Evolutionary conservation across 129 eudicot species (phyloP), one percentile per base, ranked within the genome.

Genomic region (Flaveria bidentis): DNA sequence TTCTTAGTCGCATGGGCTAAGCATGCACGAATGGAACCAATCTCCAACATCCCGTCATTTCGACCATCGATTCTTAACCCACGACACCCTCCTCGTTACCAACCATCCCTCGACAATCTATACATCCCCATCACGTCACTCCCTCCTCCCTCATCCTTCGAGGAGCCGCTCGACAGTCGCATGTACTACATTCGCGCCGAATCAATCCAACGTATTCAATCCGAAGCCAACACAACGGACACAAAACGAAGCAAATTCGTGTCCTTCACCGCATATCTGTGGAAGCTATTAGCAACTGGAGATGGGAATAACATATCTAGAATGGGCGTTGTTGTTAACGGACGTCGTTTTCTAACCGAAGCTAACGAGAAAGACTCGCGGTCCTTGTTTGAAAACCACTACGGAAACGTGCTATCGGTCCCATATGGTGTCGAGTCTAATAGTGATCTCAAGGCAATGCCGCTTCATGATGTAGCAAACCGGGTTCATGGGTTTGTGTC

Each of bases 241-340:
- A 28, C 44, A 1, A 62, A 28, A 28, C 28, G 20, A 62, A 62
- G 67, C 67, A 61, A 61, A 6, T 25, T 61, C 10, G 5, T 61
- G 67, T 61, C 42, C 26, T 61, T 61, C 41, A 61, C 67, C 0
- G 39, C 67, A 12, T 61, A 23, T 61, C 9, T 61, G 0, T 61
- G 67, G 42, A 61, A 61, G 0, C 2, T 61, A 61, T 61, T 61
- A 26, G 67, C 66, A 58, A 11, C 10, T 3, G 36, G n/a, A 23
- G 8, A 39, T 16, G 26, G 13, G 26, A 39, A 22, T 61, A 25
- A 25, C 2, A 12, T 61, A 25, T 61, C 67, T 0, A 26, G 41
- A 61, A 61, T 61, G 67, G 67, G 67, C 0, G 67, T 61, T 26
- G 67, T 61, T 2, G 67, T 61, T 25, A 26, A 61, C 18, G 67